Percentiles rank a stretch among this genome's conserved stretches.
phyloP scores from a whole-genome alignment of 2,329 filamentous ascomycete genomes.

The Verticillium tricorpus region DNA sequence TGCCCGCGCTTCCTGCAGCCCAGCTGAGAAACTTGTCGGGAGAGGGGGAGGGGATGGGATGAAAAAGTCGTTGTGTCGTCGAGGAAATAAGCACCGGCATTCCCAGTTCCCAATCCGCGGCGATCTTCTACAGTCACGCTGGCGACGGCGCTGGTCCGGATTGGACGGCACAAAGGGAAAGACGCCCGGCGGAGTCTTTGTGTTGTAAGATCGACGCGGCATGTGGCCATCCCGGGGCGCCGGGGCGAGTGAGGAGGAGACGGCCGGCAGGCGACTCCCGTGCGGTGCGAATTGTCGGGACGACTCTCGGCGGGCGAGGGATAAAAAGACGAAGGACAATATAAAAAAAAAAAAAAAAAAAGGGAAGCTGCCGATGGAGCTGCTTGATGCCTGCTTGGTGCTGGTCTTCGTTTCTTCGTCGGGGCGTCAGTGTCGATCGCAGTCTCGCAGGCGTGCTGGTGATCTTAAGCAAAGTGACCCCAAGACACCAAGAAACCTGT shows the following conservation, averaged over 20 bases:
- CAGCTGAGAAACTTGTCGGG: too few species aligned
- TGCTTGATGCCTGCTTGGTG: too few species aligned
- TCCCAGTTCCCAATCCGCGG: background rate
- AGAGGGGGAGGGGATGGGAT: too few species aligned
- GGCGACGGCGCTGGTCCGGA: background rate
- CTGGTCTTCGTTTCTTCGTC: background rate
- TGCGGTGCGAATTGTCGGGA: background rate
- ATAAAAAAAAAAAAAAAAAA: too few species aligned
- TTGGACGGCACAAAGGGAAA: background rate
- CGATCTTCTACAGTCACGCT: background rate
- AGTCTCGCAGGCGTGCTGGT: background rate
- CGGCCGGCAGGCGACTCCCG: background rate
- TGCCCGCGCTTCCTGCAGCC: too few species aligned
- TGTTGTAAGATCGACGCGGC: background rate
- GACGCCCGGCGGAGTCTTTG: background rate
- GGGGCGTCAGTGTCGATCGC: background rate
- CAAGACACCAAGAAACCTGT: background rate
- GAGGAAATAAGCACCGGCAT: background rate
- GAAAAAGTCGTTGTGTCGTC: background rate
- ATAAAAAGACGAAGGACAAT: background rate
- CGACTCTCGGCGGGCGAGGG: background rate
- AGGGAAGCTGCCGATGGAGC: too few species aligned
- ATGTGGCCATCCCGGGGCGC: background rate
- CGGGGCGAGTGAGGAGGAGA: background rate
- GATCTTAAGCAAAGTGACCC: background rate